phyloP scores from a whole-genome alignment of 2,329 filamentous ascomycete genomes.

The Fusarium foetens region DNA sequence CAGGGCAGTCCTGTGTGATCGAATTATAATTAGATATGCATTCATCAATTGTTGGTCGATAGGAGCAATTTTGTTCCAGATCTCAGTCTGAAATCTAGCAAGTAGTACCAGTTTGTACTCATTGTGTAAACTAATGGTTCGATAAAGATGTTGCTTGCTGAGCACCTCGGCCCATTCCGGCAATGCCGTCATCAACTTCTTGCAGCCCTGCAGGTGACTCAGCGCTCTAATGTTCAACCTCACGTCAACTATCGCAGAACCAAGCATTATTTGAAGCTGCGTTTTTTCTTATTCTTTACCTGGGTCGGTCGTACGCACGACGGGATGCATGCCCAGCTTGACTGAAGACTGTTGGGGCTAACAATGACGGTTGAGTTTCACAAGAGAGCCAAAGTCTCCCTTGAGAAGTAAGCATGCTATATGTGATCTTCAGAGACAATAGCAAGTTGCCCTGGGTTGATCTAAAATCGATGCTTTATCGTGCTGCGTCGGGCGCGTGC shows the following conservation, averaged over 20 bases:
- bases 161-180: slow-evolving; percentile 1
- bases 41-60: neutral
- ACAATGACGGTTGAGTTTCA: too few relatives aligned
- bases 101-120: neutral
- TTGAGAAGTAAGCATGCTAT: neutral
- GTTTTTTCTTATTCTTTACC: neutral
- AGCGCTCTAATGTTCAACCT: neutral
- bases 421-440: neutral
- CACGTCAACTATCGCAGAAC: neutral
- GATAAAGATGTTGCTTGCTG: neutral
- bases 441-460: neutral
- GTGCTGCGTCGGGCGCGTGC: slow-evolving; percentile 47
- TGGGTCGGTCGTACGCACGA: neutral
- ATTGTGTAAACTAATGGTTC: neutral
- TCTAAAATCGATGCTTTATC: slow-evolving; percentile 7
- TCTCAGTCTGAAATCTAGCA: neutral
- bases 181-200: slow-evolving; percentile 24
- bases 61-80: neutral
- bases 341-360: too few relatives aligned
- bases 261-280: too few relatives aligned
- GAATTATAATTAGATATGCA: neutral
- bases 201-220: neutral
- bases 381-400: neutral
- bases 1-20: neutral
- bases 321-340: too few relatives aligned